phyloP scores from a whole-genome alignment of 768 basidiomycete genomes.

The Phylloporus arenicola region DNA sequence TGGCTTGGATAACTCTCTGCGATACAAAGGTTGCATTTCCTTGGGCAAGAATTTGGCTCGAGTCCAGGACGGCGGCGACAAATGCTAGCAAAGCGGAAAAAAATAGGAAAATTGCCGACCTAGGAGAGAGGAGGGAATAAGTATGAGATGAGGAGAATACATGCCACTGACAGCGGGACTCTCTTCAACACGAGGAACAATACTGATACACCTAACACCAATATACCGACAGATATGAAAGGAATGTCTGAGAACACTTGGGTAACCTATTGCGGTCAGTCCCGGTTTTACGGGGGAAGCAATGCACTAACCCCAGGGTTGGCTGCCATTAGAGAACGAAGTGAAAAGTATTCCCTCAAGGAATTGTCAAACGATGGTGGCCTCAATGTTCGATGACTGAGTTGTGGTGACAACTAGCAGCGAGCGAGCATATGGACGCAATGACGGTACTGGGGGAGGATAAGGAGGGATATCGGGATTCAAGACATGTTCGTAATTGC shows the following conservation, averaged over 20 bases:
- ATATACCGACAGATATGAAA: conserved; percentile 59
- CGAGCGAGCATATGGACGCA: background rate
- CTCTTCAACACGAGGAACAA: conserved; percentile 53
- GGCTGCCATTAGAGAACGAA: conserved; percentile 17
- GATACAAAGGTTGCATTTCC: conserved; percentile 24
- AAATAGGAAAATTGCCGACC: conserved; percentile 49
- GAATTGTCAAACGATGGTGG: background rate
- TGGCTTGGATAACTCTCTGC: conserved; percentile 40
- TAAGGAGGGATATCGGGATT: background rate
- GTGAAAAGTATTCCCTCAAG: background rate
- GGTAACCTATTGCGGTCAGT: conserved; percentile 40
- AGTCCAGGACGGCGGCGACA: conserved; percentile 56
- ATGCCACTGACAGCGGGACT: conserved; percentile 42
- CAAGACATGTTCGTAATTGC: background rate
- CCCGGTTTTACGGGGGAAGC: background rate
- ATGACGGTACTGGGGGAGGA: background rate
- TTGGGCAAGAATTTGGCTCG: conserved; percentile 46
- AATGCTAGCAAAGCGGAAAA: conserved; percentile 56
- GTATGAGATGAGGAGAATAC: background rate
- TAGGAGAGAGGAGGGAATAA: conserved; percentile 15
- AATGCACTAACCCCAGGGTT: conserved; percentile 35
- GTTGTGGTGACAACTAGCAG: background rate
- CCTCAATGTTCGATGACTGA: background rate
- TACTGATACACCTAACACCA: conserved; percentile 54
- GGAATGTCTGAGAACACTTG: conserved; percentile 60